Base-by-base conservation (phyloP, 2,329 filamentous ascomycete genomes). In the Cladophialophora immunda region DNA sequence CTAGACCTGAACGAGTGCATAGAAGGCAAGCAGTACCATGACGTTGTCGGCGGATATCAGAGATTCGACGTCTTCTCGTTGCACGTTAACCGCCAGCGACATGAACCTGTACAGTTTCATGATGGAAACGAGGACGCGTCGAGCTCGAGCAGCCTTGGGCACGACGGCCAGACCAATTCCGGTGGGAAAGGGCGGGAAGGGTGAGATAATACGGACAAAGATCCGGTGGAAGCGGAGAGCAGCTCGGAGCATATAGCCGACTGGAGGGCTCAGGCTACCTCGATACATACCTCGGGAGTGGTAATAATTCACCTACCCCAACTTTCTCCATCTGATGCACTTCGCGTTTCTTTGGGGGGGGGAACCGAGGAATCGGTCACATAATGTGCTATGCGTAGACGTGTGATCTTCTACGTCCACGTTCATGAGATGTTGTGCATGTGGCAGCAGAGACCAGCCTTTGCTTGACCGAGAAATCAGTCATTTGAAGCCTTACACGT, bases 1-100 rank as follows among this genome's bases (percentile, higher is more conserved):
- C 65, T 87, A 66, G 76, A 86, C 70, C 66, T 86, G 4, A 76
- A 78, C 0, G 77, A 81, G 3, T 85, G 83, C 45, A 75, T 87
- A 0, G 85, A 87, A 68, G 82, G 82, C 0, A 87, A 87, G 69
- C 85, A 87, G 72, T 87, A 83, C 67, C 85, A 86, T 66, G 85
- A 87, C 73, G 79, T 86, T 2, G 83, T 84, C 1, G 85, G 85
- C 0, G 84, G 84, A 0, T 87, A 87, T 74, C 85, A 87, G 72
- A 75, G 85, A 1, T 73, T 84, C 2, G 84, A 87, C 72, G 77
- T 87, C 1, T 87, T 87, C 69, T 77, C 85, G 32, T 60, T 87
- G 8, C 82, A 79, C 34, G 81, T 87, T 0, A 76, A 85, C 67
- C 75, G 83, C 1, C 76, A 72, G 15, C 76, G 82, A 15, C 71